A percentile compares a stretch with the other conserved stretches of the same genome.
These are phyloP conservation scores for Rubroboletus pulcherrimus DNA, from an alignment of 768 basidiomycete species.

Conservation along the genomic window DNA sequence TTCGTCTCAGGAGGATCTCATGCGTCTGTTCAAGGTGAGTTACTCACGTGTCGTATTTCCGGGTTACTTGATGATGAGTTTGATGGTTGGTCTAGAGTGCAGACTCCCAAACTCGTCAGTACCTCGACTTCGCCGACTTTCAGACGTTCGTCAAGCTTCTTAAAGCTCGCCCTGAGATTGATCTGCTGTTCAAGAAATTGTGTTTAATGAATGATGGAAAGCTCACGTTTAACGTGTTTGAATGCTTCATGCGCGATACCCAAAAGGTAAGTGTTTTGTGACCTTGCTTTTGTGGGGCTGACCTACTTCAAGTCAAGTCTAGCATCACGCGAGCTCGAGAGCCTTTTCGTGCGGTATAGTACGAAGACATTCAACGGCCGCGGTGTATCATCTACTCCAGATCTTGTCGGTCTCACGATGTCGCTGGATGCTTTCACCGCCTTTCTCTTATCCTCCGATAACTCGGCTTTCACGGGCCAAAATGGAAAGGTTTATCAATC, in stretches of 20 bases:
- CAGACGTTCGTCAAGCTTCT: slow-evolving; percentile 77
- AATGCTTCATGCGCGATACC: slow-evolving; percentile 45
- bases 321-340: slow-evolving; percentile 30
- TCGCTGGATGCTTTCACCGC: slow-evolving; percentile 67
- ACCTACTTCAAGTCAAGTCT: slow-evolving; percentile 34
- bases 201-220: slow-evolving; percentile 29
- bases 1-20: slow-evolving; percentile 49
- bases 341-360: slow-evolving; percentile 37
- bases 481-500: slow-evolving; percentile 62
- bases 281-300: slow-evolving; percentile 3
- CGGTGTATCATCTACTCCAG: neutral
- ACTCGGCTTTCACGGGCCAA: slow-evolving; percentile 55
- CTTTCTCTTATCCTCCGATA: slow-evolving; percentile 80
- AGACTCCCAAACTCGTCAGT: slow-evolving; percentile 51
- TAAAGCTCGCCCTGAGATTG: slow-evolving; percentile 82
- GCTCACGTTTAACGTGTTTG: slow-evolving; percentile 40
- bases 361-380: slow-evolving; percentile 1
- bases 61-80: neutral
- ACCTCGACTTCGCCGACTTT: slow-evolving; percentile 77
- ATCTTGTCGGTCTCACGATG: slow-evolving; percentile 20
- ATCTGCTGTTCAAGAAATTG: slow-evolving; percentile 53
- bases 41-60: neutral
- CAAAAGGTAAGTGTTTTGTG: slow-evolving; percentile 44
- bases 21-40: slow-evolving; percentile 55
- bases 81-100: slow-evolving; percentile 46